Evolutionary conservation across 805 yeast genomes (phyloP), one percentile per base, ranked within the genome.

Genomic region (Candida patagonica): DNA sequence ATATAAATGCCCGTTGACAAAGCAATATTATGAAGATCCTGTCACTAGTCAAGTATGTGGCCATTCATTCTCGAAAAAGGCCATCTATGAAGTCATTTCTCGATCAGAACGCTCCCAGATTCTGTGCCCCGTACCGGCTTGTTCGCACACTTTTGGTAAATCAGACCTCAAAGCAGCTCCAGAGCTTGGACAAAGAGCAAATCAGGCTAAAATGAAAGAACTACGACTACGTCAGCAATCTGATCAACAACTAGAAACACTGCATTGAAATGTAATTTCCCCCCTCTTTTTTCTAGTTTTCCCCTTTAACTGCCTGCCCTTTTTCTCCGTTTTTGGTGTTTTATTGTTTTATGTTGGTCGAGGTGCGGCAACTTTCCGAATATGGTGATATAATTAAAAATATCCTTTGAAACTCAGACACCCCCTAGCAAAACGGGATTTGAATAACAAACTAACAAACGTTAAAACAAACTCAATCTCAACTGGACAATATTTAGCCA

Each of bases 1-100:
- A 17, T 51, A 49, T 40, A 52, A 46, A 33, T 58, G 63, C 30
- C 63, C 63, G 3, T 31, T 58, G 20, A 48, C 63, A 3, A 42
- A 46, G 34, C 38, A 42, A 17, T 41, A 44, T 16, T 45, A 48
- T 31, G 56, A 22, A 20, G 50, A 57, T 25, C 60, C 63, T 2
- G 60, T 59, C 20, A 57, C 59, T 2, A 46, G 53, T 19, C 31
- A 40, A 13, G 40, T 38, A 2, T 58, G 63, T 36, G 45, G 46
- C 12, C 63, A 58, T 35, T 47, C 57, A 12, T 58, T 53, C 40
- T 46, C 57, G 13, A 27, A 38, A 19, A 41, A 29, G 6, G 57
- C 63, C 6, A 53, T 58, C 4, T 10, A 25, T 22, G 50, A 48
- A 15, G 45, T 48, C n/a, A 20, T 50, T n/a, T 8, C 13, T 9